Evolutionary conservation across 179 eudicot species (phyloP), one percentile per base, ranked within the genome.

Genomic region (Pouteria campechiana): DNA sequence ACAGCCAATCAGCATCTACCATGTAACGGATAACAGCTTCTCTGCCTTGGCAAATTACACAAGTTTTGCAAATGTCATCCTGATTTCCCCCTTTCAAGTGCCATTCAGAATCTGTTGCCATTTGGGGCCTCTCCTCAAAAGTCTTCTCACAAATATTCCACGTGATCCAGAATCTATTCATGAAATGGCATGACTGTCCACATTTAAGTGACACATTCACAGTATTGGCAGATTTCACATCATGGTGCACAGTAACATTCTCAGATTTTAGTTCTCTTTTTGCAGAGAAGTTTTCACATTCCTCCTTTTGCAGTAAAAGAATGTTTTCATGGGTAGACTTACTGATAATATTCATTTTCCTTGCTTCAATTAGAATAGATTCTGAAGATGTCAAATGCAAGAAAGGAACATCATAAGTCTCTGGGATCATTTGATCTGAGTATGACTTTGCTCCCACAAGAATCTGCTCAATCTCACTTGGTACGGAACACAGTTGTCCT

Each of bases 1-100:
- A 70, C 35, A 90, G 50, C 98, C 98, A 90, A 61, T 90, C 95
- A 40, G 83, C 72, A 58, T 86, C 87, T 25, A 82, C 42, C 96
- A 90, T 86, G 51, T 40, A 68, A 52, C 98, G 87, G 35, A 90
- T 47, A 31, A 64, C 67, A 18, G 61, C 80, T 50, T 25, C 74
- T 36, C 37, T 43, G 36, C 57, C 52, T 18, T 46, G 61, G 38
- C 55, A 57, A 46, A 29, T 50, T 16, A 44, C 27, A 55, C 79
- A 75, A 39, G 62, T 57, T 46, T 56, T 48, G 62, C 84, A 78
- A 44, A 30, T 18, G 14, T 36, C 34, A 51, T 54, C 41, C 35
- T 24, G 52, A 10, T 30, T 54, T 39, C 32, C 53, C 7, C 16
- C 48, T 42, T 37, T 40, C 22, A 42, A 30, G 22, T 28, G 40